These are phyloP conservation scores for Cystobasidiaceae sp. DNA, from an alignment of 1,284 basidiomycete genomes.

Conservation along the genomic window DNA sequence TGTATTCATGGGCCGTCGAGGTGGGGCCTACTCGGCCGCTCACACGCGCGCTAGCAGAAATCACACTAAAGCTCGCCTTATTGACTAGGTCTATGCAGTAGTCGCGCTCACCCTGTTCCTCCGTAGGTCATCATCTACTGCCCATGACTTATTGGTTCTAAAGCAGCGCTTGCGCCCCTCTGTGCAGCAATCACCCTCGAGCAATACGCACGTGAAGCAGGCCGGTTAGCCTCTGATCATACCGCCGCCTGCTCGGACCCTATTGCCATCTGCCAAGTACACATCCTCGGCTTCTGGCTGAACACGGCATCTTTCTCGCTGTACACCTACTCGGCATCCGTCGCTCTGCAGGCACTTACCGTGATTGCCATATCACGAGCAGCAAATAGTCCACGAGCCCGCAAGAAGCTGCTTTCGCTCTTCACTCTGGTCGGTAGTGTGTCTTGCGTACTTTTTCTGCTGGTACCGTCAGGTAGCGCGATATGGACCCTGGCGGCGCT, in stretches of 20 bases:
- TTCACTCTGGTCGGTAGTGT: constrained; percentile 68
- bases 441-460: constrained; percentile 63
- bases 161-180: not conserved
- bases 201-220: constrained; percentile 34
- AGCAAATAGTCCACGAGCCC: constrained; percentile 75
- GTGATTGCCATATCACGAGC: constrained; percentile 85
- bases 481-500: constrained; percentile 62
- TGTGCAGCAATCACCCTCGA: constrained; percentile 30
- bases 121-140: constrained; percentile 10
- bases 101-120: constrained; percentile 35
- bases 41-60: not conserved
- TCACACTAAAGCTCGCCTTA: not conserved
- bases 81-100: constrained; percentile 33
- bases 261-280: constrained; percentile 31
- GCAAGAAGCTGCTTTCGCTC: constrained; percentile 67
- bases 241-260: constrained; percentile 19
- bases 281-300: constrained; percentile 29
- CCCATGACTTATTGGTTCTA: not conserved
- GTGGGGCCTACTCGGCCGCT: not conserved
- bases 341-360: constrained; percentile 75
- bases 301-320: constrained; percentile 39
- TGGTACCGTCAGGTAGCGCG: constrained; percentile 62
- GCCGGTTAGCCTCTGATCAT: constrained; percentile 27
- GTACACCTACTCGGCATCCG: constrained; percentile 64
- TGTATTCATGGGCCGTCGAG: constrained; percentile 37